These are phyloP conservation scores for Sporothrix luriei DNA, from an alignment of 2,329 filamentous ascomycete species.

Conservation along the genomic window DNA sequence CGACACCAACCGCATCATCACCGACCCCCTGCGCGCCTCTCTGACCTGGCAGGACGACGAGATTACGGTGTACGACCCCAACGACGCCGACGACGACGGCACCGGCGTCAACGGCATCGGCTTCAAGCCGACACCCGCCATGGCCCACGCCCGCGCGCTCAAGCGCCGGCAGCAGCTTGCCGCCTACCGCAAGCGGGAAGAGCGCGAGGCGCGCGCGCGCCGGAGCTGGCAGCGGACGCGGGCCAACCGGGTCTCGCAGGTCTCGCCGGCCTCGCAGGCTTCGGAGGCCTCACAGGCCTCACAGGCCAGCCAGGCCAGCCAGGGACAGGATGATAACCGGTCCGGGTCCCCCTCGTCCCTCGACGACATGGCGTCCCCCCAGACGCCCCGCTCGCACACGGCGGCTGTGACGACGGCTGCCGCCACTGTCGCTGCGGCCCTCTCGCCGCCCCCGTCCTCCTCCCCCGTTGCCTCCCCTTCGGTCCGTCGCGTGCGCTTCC, in stretches of 20 bases:
- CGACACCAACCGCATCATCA: conserved; percentile 38
- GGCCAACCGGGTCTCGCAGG: conserved; percentile 31
- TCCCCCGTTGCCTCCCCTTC: background rate
- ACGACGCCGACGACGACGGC: conserved; percentile 68
- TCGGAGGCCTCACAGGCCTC: too few species aligned
- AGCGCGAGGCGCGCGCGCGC: conserved; percentile 60
- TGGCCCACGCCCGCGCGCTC: conserved; percentile 60
- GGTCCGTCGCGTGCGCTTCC: conserved; percentile 33
- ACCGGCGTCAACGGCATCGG: conserved; percentile 69
- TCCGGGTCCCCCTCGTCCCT: too few species aligned
- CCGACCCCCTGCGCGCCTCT: conserved; percentile 60
- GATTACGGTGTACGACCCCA: conserved; percentile 66
- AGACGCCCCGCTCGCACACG: background rate
- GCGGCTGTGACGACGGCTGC: background rate
- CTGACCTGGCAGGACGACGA: conserved; percentile 70
- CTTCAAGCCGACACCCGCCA: conserved; percentile 64
- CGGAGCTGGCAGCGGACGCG: conserved; percentile 54
- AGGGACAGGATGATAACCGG: background rate
- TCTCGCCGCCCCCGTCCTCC: background rate
- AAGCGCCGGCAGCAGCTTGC: conserved; percentile 63
- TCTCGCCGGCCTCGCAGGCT: too few species aligned
- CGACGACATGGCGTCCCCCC: background rate
- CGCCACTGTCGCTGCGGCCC: background rate
- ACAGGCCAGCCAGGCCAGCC: background rate
- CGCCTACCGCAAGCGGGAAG: conserved; percentile 64